These are phyloP conservation scores for Pseudevernia furfuracea DNA, from an alignment of 495 filamentous ascomycete species.

Conservation along the genomic window DNA sequence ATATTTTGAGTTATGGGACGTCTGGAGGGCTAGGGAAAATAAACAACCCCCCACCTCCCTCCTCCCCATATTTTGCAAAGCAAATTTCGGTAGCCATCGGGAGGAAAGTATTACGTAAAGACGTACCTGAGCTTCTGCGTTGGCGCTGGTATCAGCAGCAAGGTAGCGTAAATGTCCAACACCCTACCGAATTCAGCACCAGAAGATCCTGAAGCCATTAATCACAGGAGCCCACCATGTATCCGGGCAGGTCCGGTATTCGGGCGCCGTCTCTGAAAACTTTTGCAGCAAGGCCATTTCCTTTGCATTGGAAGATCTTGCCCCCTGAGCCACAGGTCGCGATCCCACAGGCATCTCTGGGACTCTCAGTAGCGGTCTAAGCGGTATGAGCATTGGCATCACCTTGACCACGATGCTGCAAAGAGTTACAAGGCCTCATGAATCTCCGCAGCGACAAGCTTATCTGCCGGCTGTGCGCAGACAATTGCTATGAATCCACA, in stretches of 20 bases:
- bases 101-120: slow-evolving; percentile 62
- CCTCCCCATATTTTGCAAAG: background rate
- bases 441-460: slow-evolving; percentile 64
- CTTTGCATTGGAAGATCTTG: slow-evolving; percentile 82
- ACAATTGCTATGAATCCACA: slow-evolving; percentile 83
- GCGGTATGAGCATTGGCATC: background rate
- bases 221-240: slow-evolving; percentile 28
- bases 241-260: slow-evolving; percentile 47
- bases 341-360: slow-evolving; percentile 60
- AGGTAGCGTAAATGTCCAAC: slow-evolving; percentile 87
- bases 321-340: slow-evolving; percentile 68
- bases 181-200: slow-evolving; percentile 32
- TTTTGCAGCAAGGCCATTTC: slow-evolving; percentile 84
- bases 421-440: slow-evolving; percentile 85
- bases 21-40: no score
- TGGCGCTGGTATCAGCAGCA: slow-evolving; percentile 79
- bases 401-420: slow-evolving; percentile 69
- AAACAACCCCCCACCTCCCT: background rate
- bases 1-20: background rate
- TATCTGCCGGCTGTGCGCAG: slow-evolving; percentile 56
- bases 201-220: background rate
- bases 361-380: background rate
- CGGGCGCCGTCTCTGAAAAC: slow-evolving; percentile 69
- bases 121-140: slow-evolving; percentile 52
- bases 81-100: background rate